These are phyloP conservation scores for Immersiporthe knoxdaviesiana DNA, from an alignment of 2,329 filamentous ascomycete species.

Conservation along the genomic window DNA sequence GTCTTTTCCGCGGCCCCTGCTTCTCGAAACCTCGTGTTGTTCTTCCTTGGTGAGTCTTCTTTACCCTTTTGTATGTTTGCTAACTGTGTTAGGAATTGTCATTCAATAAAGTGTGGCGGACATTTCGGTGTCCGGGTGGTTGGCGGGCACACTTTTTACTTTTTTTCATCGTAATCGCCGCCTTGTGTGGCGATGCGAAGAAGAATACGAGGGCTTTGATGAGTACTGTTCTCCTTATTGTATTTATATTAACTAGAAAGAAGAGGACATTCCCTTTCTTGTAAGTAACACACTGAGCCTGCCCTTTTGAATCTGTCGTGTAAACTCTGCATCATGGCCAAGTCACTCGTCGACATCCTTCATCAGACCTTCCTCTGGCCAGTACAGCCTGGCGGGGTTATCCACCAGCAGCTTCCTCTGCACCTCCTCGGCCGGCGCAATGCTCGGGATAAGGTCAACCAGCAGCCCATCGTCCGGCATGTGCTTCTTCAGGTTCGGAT, in stretches of 20 bases:
- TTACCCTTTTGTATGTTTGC: neutral
- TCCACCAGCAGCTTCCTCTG: slow-evolving; percentile 1
- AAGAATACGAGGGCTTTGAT: neutral
- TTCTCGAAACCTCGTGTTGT: neutral
- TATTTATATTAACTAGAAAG: neutral
- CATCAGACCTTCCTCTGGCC: neutral
- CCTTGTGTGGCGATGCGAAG: neutral
- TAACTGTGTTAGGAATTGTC: neutral
- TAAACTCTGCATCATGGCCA: too few species aligned
- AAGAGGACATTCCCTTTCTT: neutral
- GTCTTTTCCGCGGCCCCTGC: neutral
- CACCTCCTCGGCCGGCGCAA: neutral
- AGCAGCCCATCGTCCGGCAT: slow-evolving; percentile 7
- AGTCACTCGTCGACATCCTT: neutral
- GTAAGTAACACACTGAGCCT: too few species aligned
- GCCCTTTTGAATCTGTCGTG: too few species aligned
- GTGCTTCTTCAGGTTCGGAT: neutral
- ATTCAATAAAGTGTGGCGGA: slow-evolving; percentile 1
- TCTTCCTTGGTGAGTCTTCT: too few species aligned
- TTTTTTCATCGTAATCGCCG: neutral
- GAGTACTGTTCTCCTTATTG: neutral
- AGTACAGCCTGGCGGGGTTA: neutral
- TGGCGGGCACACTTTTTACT: slow-evolving; percentile 4
- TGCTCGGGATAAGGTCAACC: neutral
- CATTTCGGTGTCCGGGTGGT: slow-evolving; percentile 3